Evolutionary conservation across 768 basidiomycete species (phyloP), one percentile per base, ranked within the genome.

Genomic region (Lanmaoa pseudosensibilis): DNA sequence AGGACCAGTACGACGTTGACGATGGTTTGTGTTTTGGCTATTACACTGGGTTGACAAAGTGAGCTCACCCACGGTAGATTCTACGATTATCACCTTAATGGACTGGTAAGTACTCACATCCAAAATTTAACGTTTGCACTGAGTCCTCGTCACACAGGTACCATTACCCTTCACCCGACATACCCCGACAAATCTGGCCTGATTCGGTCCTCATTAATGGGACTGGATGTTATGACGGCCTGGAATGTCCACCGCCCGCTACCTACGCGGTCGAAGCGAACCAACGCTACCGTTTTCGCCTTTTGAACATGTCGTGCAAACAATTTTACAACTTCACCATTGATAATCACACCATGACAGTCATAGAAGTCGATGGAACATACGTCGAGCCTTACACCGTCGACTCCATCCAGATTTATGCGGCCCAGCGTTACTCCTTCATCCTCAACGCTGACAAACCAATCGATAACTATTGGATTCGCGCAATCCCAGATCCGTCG

Each of bases 341-440:
- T 27, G 68, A 71, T 30, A 55, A 54, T 12, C 70, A 71, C 41
- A 43, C 38, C 10, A 56, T 67, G 38, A 77, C 73, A 2, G 66
- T 78, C 57, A 76, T 80, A 40, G 75, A 77, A 62, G 78, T 72
- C 5, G 81, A 81, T 46, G 74, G 75, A 9, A 59, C 75, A n/a
- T 73, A 70, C 37, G 72, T 73, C 9, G 55, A 71, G 19, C 78
- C 78, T 10, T 60, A 77, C n/a, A 62, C 61, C 10, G 78, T 77
- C 2, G 75, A 80, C 52, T 66, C 61, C 13, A 63, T 77, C 48
- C 69, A 69, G 30, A 74, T 77, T 25, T 67, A 63, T 13, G 54
- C 68, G 4, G 77, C 74, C 5, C 80, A 81, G 58, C 75, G 80
- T 19, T 81, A 80, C 54, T 80, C 79, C 0, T 72, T 81, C 57